Evolutionary conservation across 2,329 filamentous ascomycete species (phyloP).

Genomic region (Aspergillus udagawae): DNA sequence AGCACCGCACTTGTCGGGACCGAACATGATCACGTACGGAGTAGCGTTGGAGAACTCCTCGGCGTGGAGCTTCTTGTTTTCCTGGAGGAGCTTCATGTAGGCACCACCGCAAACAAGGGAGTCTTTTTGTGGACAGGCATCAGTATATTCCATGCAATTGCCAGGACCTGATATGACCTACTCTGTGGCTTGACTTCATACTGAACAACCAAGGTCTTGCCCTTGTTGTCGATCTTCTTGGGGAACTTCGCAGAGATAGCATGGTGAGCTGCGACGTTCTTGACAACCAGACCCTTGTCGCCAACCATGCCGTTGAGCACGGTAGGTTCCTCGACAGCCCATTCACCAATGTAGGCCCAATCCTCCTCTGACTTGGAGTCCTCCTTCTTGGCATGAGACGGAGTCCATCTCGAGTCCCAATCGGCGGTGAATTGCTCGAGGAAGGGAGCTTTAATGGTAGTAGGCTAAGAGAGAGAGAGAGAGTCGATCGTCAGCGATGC

Average conservation of each 20-base stretch:
- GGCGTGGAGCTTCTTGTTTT: slow-evolving; percentile 93
- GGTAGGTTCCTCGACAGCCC: slow-evolving; percentile 90
- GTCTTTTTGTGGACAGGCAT: slow-evolving; percentile 50
- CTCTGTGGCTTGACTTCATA: slow-evolving; percentile 99
- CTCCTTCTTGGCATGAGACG: slow-evolving; percentile 95
- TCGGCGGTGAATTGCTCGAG: slow-evolving; percentile 97
- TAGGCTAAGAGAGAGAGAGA: slow-evolving; percentile 58
- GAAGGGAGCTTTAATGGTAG: slow-evolving; percentile 85
- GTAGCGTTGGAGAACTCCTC: slow-evolving; percentile 98
- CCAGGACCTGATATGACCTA: slow-evolving; percentile 48
- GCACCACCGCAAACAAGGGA: slow-evolving; percentile 96
- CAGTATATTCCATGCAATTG: not conserved
- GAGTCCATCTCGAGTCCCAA: slow-evolving; percentile 91
- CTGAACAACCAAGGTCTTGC: slow-evolving; percentile 93
- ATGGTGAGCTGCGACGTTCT: slow-evolving; percentile 96
- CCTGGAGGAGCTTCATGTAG: slow-evolving; percentile 97
- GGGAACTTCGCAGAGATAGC: slow-evolving; percentile 99
- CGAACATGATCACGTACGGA: slow-evolving; percentile 99
- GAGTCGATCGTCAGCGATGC: slow-evolving; percentile 10
- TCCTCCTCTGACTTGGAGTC: slow-evolving; percentile 76
- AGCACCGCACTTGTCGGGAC: slow-evolving; percentile 96
- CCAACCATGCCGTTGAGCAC: slow-evolving; percentile 89
- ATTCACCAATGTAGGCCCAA: slow-evolving; percentile 96
- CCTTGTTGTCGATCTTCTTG: slow-evolving; percentile 95
- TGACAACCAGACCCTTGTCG: slow-evolving; percentile 95